Percentiles rank a stretch among this genome's conserved stretches.
Conservation (phyloP, 805 yeast species). For the Saccharomycopsis olivae region DNA sequence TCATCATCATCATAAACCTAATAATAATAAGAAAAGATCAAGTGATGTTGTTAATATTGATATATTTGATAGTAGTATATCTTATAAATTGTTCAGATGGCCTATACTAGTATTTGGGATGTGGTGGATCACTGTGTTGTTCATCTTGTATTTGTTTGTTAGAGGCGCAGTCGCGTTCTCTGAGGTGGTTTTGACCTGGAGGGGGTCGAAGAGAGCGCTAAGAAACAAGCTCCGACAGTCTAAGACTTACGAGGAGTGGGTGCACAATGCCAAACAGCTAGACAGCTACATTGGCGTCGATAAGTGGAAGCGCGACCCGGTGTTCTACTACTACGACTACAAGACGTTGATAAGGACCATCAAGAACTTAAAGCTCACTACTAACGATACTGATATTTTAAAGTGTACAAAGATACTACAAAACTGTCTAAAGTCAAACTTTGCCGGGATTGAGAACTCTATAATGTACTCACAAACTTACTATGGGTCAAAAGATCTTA, state of each 20-base stretch:
- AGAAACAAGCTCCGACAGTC: slow-evolving; percentile 41
- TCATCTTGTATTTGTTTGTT: slow-evolving; percentile 38
- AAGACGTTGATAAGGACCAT: slow-evolving; percentile 43
- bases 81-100: slow-evolving; percentile 48
- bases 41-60: neutral
- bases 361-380: slow-evolving; percentile 28
- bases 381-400: slow-evolving; percentile 26
- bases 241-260: slow-evolving; percentile 50
- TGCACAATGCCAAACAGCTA: slow-evolving; percentile 41
- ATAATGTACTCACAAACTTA: slow-evolving; percentile 62
- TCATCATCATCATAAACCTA: neutral
- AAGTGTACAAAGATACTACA: slow-evolving; percentile 48
- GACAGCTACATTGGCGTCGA: slow-evolving; percentile 51
- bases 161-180: slow-evolving; percentile 52
- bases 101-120: slow-evolving; percentile 47
- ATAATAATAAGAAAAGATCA: slow-evolving; percentile 1
- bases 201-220: slow-evolving; percentile 42
- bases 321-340: slow-evolving; percentile 60
- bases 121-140: slow-evolving; percentile 43
- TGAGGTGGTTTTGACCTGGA: slow-evolving; percentile 51
- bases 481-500: slow-evolving; percentile 59
- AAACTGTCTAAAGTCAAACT: slow-evolving; percentile 59
- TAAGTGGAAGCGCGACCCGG: slow-evolving; percentile 52
- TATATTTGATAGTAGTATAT: slow-evolving; percentile 24
- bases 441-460: slow-evolving; percentile 71